Percentiles rank a stretch among this genome's conserved stretches.
These are phyloP conservation scores for Polytolypa hystricis DNA, from an alignment of 2,329 filamentous ascomycete species.

Conservation along the genomic window DNA sequence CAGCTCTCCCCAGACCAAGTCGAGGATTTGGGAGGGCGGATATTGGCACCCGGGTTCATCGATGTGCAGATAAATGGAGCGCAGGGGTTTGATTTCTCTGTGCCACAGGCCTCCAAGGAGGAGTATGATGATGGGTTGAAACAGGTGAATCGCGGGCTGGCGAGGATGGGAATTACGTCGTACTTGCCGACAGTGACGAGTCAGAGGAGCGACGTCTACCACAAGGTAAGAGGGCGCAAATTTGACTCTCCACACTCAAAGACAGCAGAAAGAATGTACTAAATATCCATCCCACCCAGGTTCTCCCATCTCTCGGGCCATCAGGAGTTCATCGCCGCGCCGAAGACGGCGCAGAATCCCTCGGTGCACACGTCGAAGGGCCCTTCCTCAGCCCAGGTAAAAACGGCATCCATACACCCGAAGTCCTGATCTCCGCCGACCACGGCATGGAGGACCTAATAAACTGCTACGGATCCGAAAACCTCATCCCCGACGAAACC, in stretches of 20 bases:
- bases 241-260: neutral
- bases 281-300: constrained; percentile 14
- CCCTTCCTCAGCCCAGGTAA: constrained; percentile 75
- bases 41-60: constrained; percentile 76
- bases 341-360: constrained; percentile 65
- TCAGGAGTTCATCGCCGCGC: constrained; percentile 51
- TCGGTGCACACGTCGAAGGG: constrained; percentile 84
- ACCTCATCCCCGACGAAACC: constrained; percentile 37
- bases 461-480: constrained; percentile 51
- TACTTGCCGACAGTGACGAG: constrained; percentile 71
- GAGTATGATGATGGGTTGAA: constrained; percentile 63
- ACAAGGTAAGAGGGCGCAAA: constrained; percentile 50
- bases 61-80: constrained; percentile 88
- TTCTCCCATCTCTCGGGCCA: constrained; percentile 66
- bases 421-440: constrained; percentile 55
- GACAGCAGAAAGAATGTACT: neutral
- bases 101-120: constrained; percentile 53
- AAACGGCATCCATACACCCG: constrained; percentile 73
- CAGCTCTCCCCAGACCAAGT: constrained; percentile 54
- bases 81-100: constrained; percentile 85
- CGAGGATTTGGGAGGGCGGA: constrained; percentile 70
- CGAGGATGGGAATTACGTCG: constrained; percentile 73
- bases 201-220: constrained; percentile 74
- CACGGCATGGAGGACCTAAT: constrained; percentile 49
- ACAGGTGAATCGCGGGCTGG: constrained; percentile 58